Evolutionary conservation across 345 rosid species (phyloP), one percentile per base, ranked within the genome.

Genomic region (Geranium brycei): DNA sequence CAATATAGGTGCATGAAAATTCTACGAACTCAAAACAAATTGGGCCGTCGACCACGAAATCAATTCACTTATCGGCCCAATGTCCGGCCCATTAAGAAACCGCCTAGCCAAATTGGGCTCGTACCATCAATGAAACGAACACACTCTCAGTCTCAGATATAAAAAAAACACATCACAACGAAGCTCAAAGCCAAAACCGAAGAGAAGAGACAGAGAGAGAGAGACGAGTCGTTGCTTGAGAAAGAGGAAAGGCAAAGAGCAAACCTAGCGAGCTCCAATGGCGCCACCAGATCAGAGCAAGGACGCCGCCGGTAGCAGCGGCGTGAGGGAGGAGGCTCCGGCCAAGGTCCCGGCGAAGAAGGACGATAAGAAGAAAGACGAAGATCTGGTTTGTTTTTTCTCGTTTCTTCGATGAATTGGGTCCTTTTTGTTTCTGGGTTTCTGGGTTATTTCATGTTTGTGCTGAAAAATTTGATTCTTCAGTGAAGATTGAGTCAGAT

Each of bases 281-380:
- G 81, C 85, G 68, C 81, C 86, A 40, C 81, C 86, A 40, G 90
- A 83, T 70, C 85, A 83, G 28, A 87, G 83, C 73, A 81, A 84
- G 64, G 76, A 40, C 68, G 77, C 76, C 53, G 75, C 77, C 62
- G 81, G 71, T 31, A 77, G 75, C 51, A 70, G 79, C 63, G 77
- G 78, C 60, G 56, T 77, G 69, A 81, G 74, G 35, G 91, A 82
- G 18, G 84, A 87, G 76, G 73, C 86, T 19, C 3, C 84, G 59
- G 59, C 38, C 57, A 90, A 90, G 73, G 83, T 76, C 32, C 95
- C 91, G 57, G 60, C 90, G 7, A 91, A 91, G 75, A 92, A 84
- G 88, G 86, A 84, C 70, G 95, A 89, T 53, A 96, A 87, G 53
- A 88, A 88, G 74, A 91, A 88, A 75, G 95, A 91, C 5, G 96